Conservation (phyloP, 2,329 filamentous ascomycete species). For the Neospermospora avenae region DNA sequence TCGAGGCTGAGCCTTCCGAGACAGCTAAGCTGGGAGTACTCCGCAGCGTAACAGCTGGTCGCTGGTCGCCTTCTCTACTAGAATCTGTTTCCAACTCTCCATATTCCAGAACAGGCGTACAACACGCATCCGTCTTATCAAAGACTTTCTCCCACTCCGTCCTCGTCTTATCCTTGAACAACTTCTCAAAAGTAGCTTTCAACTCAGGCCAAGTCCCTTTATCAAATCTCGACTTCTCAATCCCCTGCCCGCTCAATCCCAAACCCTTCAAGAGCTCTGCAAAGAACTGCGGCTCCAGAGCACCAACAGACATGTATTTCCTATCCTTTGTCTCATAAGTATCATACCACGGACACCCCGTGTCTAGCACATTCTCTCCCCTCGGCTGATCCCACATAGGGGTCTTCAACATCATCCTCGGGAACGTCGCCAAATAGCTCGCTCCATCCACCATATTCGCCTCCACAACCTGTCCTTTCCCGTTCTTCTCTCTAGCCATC, state of each 20-base stretch:
- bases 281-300: conserved; percentile 87
- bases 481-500: conserved; percentile 59
- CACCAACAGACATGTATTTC: conserved; percentile 81
- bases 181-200: conserved; percentile 53
- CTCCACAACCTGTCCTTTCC: conserved; percentile 83
- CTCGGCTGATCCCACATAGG: conserved; percentile 60
- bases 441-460: conserved; percentile 96
- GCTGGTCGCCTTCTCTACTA: conserved; percentile 62
- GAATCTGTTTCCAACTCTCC: conserved; percentile 58
- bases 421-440: conserved; percentile 74
- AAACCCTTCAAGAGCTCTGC: conserved; percentile 63
- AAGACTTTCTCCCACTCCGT: conserved; percentile 82
- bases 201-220: conserved; percentile 65
- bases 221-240: conserved; percentile 56
- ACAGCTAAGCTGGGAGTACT: conserved; percentile 67
- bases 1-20: conserved; percentile 42
- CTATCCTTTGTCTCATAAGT: conserved; percentile 83
- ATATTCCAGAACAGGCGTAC: conserved; percentile 80
- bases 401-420: conserved; percentile 63
- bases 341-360: conserved; percentile 84
- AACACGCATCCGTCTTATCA: conserved; percentile 88
- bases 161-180: conserved; percentile 69
- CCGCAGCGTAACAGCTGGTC: conserved; percentile 66
- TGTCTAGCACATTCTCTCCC: conserved; percentile 77
- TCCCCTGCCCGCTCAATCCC: conserved; percentile 49